Base-by-base conservation (phyloP, 805 yeast species). In the Nakazawaea ishiwadae region DNA sequence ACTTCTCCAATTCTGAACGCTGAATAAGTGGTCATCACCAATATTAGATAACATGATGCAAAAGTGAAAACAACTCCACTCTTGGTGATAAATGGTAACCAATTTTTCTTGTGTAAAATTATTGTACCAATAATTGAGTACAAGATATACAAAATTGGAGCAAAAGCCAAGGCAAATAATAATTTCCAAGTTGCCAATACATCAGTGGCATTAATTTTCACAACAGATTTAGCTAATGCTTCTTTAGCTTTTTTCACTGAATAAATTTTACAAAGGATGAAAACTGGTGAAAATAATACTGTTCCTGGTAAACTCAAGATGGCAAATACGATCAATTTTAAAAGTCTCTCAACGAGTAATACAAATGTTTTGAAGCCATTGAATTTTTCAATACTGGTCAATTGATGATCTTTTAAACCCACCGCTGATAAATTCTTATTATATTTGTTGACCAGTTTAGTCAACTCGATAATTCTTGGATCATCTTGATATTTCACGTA, bases 161-260 rank as follows among this genome's bases (percentile, higher is more conserved):
- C 93, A 35, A 85, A 65, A 12, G 87, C 93, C 72, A 91, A 71
- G 12, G 93, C 85, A 37, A 91, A 85, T 44, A 91, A 66, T 20
- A 91, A 81, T 61, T 91, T 91, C 99, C 99, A 91, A 2, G 98
- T 88, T 0, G 96, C 98, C 39, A 93, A 72, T 10, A 91, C 97
- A 58, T 91, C 99, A 40, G 80, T 83, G 10, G 95, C 99, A 51
- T 77, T 81, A 45, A 91, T 80, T 58, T 91, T 91, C 14, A 91
- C 99, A 1, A 84, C 69, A 0, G 97, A 89, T n/a, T 72, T 75
- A 12, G 87, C 88, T 46, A 91, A 69, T 0, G 98, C 99, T 32
- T 75, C 69, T 42, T 66, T 70, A 18, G 89, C 91, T 60, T 90
- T 88, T 48, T 72, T 71, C 18, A 64, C 66, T 1, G 97, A 86